These are phyloP conservation scores for Primulina tabacum DNA, from an alignment of 257 asterid species.

Conservation along the genomic window DNA sequence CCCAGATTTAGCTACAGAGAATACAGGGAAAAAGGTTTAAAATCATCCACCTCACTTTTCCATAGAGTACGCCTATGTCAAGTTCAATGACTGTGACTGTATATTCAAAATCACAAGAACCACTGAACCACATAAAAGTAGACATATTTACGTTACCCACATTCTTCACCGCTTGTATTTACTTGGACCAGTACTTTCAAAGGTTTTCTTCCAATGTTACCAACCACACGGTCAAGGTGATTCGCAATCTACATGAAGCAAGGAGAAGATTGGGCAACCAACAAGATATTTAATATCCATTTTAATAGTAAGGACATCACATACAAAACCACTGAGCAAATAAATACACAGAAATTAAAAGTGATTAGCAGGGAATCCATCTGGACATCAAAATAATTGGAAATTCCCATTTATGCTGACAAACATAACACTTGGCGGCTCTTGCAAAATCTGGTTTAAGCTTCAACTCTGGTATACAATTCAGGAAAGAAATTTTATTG, in stretches of 20 bases:
- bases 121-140: slow-evolving; percentile 19
- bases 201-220: slow-evolving; percentile 76
- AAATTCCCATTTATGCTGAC: slow-evolving; percentile 5
- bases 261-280: not conserved
- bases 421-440: slow-evolving; percentile 1
- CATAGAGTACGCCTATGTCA: not conserved
- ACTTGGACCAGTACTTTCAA: slow-evolving; percentile 89
- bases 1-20: slow-evolving; percentile 77
- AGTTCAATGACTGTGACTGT: slow-evolving; percentile 4
- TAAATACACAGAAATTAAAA: not conserved
- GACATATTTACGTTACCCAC: slow-evolving; percentile 57
- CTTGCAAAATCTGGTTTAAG: slow-evolving; percentile 1
- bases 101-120: not conserved
- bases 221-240: slow-evolving; percentile 69
- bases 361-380: slow-evolving; percentile 2
- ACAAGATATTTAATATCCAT: slow-evolving; percentile 11
- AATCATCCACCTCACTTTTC: slow-evolving; percentile 10
- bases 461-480: not conserved
- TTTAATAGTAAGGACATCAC: slow-evolving; percentile 9
- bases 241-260: slow-evolving; percentile 63
- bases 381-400: not conserved
- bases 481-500: no score
- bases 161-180: slow-evolving; percentile 95
- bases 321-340: not conserved
- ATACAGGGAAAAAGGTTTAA: slow-evolving; percentile 16